phyloP scores from a whole-genome alignment of 768 basidiomycete species.

The Macrolepiota fuliginosa region DNA sequence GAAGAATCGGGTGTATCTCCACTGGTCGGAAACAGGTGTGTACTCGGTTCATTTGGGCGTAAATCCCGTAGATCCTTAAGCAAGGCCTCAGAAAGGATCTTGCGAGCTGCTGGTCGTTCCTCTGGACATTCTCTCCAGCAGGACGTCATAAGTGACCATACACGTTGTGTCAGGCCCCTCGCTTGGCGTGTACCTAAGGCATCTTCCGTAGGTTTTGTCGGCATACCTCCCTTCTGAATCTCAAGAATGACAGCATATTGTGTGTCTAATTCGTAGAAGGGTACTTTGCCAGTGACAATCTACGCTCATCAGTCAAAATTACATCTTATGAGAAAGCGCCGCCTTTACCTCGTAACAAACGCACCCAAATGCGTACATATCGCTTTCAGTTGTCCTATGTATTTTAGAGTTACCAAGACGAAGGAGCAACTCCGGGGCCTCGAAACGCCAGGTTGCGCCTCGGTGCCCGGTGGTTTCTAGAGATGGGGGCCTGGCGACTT shows the following conservation, averaged over 20 bases:
- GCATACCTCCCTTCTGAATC: neutral
- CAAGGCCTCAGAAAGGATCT: neutral
- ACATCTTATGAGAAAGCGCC: neutral
- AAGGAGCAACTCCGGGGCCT: conserved; percentile 11
- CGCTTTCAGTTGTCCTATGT: neutral
- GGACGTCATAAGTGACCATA: neutral
- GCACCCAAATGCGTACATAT: conserved; percentile 13
- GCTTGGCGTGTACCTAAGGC: too few relatives aligned
- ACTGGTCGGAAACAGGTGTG: neutral
- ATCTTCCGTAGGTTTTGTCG: neutral
- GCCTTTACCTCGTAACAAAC: conserved; percentile 13
- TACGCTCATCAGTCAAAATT: neutral
- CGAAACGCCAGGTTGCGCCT: conserved; percentile 14
- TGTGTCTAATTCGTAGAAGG: conserved; percentile 16
- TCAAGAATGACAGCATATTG: neutral
- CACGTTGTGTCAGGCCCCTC: neutral
- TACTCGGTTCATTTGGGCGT: neutral
- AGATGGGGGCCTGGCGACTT: conserved; percentile 1
- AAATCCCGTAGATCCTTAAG: neutral
- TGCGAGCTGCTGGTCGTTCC: neutral
- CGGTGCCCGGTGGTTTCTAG: conserved; percentile 3
- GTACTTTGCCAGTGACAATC: conserved; percentile 18
- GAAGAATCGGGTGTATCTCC: neutral
- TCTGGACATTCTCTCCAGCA: neutral
- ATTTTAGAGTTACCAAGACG: neutral